Base-by-base conservation (phyloP, 352 stramenopile species). In the Plasmopara muralis region DNA sequence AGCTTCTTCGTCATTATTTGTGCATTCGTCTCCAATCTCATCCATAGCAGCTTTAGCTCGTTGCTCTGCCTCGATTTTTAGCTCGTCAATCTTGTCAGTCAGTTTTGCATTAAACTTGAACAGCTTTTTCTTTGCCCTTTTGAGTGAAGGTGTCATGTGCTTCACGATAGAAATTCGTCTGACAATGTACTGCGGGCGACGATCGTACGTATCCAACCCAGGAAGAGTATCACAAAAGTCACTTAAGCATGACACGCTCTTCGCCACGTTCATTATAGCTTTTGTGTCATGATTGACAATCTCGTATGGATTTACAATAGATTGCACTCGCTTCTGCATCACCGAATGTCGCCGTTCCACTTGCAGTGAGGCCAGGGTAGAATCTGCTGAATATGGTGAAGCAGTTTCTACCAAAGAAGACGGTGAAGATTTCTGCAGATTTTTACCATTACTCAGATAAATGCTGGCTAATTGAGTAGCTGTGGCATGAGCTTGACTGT, bases 181-280 rank as follows among this genome's bases (percentile, higher is more conserved):
- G 30, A 92, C 68, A 12, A 69, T 72, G 44, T 94, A 94, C 50
- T 90, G 72, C 10, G 81, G 68, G 2, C 77, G 81, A 28, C 76
- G 76, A 46, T 94, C 83, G 50, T 89, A 92, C 28, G 83, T 94
- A 43, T 90, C 78, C 29, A 92, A 62, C 0, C 81, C 81, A 37
- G 83, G 83, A 9, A 94, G 60, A 0, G 83, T 89, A 45, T 91
- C 73, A 61, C 81, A 94, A 30, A 94, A 89, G 14, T 74, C 72
- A 54, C 76, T 91, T 18, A 94, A 64, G 43, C 73, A 77, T 10
- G 43, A 48, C 6, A 89, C 70, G 20, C 79, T 87, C 40, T 88
- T 94, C 0, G 47, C 31, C 34, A 85, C 56, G 40, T 84, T 81
- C 25, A 94, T 50, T 20, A 84, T 68, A 0, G 77, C 80, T 1